These are phyloP conservation scores for Colletotrichum camelliae DNA, from an alignment of 2,329 filamentous ascomycete species.

Conservation along the genomic window DNA sequence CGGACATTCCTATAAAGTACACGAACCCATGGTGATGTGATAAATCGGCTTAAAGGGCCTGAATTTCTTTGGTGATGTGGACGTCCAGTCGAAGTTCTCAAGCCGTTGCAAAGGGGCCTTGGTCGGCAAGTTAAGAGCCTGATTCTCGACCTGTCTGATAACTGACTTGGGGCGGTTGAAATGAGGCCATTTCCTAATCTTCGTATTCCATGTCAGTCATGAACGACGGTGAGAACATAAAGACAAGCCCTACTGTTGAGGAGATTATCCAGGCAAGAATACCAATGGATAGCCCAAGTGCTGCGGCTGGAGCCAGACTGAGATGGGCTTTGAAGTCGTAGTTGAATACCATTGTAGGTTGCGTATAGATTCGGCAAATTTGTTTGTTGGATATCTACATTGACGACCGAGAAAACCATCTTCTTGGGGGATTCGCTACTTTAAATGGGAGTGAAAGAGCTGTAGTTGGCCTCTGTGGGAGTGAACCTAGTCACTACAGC, in stretches of 20 bases:
- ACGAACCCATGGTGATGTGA: conserved; percentile 58
- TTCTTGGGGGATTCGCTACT: neutral
- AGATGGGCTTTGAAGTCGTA: neutral
- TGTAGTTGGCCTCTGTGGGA: neutral
- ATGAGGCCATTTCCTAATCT: neutral
- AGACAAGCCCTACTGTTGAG: neutral
- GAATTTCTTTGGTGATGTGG: conserved; percentile 39
- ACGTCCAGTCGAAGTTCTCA: conserved; percentile 44
- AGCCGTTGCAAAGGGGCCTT: neutral
- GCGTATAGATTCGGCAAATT: neutral
- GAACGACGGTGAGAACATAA: neutral
- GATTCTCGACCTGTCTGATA: neutral
- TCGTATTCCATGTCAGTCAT: neutral
- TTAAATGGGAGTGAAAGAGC: neutral
- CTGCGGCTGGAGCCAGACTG: neutral
- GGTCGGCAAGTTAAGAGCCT: neutral
- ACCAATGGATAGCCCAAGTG: neutral
- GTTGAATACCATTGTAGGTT: neutral
- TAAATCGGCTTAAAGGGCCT: conserved; percentile 58
- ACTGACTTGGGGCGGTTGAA: neutral
- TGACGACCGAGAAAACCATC: neutral
- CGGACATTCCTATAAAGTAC: neutral
- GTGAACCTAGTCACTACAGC: neutral
- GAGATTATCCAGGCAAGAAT: neutral
- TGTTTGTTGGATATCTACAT: neutral